Conservation (phyloP, 2,329 filamentous ascomycete genomes). For the Coniochaeta sp. region DNA sequence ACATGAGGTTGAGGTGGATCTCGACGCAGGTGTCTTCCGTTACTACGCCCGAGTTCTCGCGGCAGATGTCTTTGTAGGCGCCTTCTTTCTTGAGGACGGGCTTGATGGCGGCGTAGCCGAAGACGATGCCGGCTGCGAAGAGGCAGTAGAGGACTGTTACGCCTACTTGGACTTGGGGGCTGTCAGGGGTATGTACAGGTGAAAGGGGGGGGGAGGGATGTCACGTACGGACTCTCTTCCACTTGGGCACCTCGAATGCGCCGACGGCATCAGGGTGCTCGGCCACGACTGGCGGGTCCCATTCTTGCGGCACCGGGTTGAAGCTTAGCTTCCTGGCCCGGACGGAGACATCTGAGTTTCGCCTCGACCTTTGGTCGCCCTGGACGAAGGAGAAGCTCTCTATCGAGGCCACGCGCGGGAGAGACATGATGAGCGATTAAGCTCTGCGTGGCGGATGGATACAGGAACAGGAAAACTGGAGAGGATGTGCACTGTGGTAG, state of each 20-base stretch:
- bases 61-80: slow-evolving; percentile 61
- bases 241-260: slow-evolving; percentile 46
- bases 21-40: slow-evolving; percentile 39
- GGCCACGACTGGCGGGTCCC: slow-evolving; percentile 35
- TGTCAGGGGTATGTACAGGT: too few relatives aligned
- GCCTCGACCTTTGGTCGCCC: slow-evolving; percentile 29
- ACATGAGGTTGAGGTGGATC: slow-evolving; percentile 78
- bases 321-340: slow-evolving; percentile 44
- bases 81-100: slow-evolving; percentile 69
- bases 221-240: slow-evolving; percentile 47
- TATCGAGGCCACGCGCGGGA: slow-evolving; percentile 45
- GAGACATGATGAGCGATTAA: slow-evolving; percentile 32
- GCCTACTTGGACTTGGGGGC: slow-evolving; percentile 33
- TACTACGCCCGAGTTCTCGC: slow-evolving; percentile 15
- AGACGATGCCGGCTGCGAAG: slow-evolving; percentile 70
- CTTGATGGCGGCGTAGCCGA: slow-evolving; percentile 81
- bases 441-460: background rate
- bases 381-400: slow-evolving; percentile 41
- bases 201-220: too few relatives aligned
- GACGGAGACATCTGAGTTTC: slow-evolving; percentile 39
- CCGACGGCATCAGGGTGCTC: slow-evolving; percentile 39
- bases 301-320: slow-evolving; percentile 46
- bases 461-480: background rate
- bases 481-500: too few relatives aligned
- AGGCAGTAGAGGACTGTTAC: slow-evolving; percentile 31